Evolutionary conservation across 306 rosid species (phyloP), one percentile per base, ranked within the genome.

Genomic region (Trifolium pratense): DNA sequence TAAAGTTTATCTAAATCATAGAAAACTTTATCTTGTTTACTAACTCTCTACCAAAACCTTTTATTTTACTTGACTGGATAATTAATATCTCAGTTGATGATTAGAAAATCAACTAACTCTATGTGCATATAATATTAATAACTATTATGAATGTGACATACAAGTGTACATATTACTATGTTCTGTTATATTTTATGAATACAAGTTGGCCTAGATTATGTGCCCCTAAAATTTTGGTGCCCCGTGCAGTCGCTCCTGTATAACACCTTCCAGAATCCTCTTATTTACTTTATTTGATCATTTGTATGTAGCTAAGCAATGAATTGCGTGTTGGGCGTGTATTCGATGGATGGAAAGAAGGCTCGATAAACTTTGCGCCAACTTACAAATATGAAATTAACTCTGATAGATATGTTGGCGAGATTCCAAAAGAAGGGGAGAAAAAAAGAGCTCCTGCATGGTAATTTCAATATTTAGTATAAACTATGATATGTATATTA

Each of bases 391-490:
- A 94, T 78, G 97, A 86, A 74, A 49, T 84, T 72, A 84, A 91
- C 78, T 80, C 95, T 6, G 82, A 87, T 78, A 84, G 82, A 89
- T 94, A 89, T 78, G 82, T 87, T 17, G 96, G 99, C 18, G 91
- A 88, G 84, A 81, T 71, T 67, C 88, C 84, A 8, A 91, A 80
- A 82, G 98, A 93, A 72, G 95, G 96, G 15, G 97, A 89, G 76
- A 91, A 91, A 90, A 93, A 66, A 67, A 86, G 99, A 83, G 82
- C 97, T 75, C 99, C 99, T 42, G 99, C 99, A 43, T 94, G 99
- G 99, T 94, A 72, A 84, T 88, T 79, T 49, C 70, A 34, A 66
- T 34, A 71, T 70, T 62, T 16, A 17, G 17, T 68, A n/a, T n/a
- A 61, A 5, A 42, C 26, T 8, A 17, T 17, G 6, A 52, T 29